Conservation (phyloP, 345 rosid genomes). For the Brassica rapa region DNA sequence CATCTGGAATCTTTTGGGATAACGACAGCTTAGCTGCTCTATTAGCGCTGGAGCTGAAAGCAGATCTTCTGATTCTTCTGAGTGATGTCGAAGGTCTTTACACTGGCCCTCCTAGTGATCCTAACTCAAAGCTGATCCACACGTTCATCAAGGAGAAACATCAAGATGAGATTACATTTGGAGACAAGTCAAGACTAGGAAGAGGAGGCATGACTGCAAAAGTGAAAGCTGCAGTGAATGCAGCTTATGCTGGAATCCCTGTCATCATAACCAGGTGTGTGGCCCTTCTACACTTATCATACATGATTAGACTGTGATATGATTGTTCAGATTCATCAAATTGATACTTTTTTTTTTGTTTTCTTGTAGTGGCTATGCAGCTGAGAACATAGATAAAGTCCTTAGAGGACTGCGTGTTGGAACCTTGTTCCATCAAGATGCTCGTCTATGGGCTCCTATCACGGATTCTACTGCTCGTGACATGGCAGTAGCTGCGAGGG, state of each 20-base stretch:
- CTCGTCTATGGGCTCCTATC: conserved; percentile 64
- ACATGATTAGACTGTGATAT: not conserved
- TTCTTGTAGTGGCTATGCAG: conserved; percentile 69
- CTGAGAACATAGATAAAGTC: conserved; percentile 72
- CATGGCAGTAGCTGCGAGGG: conserved; percentile 96
- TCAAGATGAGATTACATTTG: conserved; percentile 86
- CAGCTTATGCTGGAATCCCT: conserved; percentile 89
- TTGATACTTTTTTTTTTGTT: conserved; percentile 26
- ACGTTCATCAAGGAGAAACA: conserved; percentile 83
- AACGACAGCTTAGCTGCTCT: conserved; percentile 98
- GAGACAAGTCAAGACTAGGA: conserved; percentile 97
- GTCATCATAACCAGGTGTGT: conserved; percentile 90
- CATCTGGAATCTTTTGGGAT: conserved; percentile 99
- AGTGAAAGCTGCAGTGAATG: conserved; percentile 94
- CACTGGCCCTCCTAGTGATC: conserved; percentile 95
- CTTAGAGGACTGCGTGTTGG: conserved; percentile 87
- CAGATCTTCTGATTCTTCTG: conserved; percentile 90
- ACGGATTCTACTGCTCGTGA: conserved; percentile 66
- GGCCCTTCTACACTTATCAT: not conserved
- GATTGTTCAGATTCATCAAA: not conserved
- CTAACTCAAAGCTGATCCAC: conserved; percentile 80
- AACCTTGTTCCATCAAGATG: conserved; percentile 92
- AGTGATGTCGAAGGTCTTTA: conserved; percentile 98
- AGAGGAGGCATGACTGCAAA: conserved; percentile 99
- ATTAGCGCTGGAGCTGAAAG: conserved; percentile 86